Percentiles rank a stretch among this genome's conserved stretches.
Conservation (phyloP, 495 filamentous ascomycete genomes). For the Penicillium pulvis region DNA sequence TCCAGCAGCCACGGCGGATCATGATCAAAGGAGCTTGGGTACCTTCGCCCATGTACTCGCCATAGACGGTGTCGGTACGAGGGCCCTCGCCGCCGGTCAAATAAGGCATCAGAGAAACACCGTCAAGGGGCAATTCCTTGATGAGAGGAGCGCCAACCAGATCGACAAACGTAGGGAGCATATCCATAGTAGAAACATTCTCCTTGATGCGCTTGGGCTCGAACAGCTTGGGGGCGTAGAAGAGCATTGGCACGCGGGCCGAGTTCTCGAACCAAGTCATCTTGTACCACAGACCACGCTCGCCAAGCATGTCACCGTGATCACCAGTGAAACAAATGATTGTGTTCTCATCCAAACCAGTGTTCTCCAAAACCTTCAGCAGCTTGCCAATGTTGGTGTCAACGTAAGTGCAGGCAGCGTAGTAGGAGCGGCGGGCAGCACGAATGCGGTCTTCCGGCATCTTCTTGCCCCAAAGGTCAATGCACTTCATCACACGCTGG, state of each 20-base stretch:
- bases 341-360: slow-evolving; percentile 75
- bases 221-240: slow-evolving; percentile 70
- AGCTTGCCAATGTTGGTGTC: slow-evolving; percentile 85
- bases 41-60: slow-evolving; percentile 88
- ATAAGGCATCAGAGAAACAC: slow-evolving; percentile 70
- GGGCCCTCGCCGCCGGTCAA: slow-evolving; percentile 58
- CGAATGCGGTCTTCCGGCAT: slow-evolving; percentile 79
- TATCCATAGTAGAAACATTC: slow-evolving; percentile 84
- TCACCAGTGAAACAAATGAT: slow-evolving; percentile 87
- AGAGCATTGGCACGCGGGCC: slow-evolving; percentile 77
- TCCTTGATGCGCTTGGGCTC: slow-evolving; percentile 65
- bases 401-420: slow-evolving; percentile 85
- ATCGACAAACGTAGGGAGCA: slow-evolving; percentile 81
- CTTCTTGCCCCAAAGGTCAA: slow-evolving; percentile 75
- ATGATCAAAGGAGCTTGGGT: slow-evolving; percentile 86
- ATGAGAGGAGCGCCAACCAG: slow-evolving; percentile 68
- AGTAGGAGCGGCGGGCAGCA: slow-evolving; percentile 80
- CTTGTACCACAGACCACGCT: slow-evolving; percentile 91
- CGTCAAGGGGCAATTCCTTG: slow-evolving; percentile 72
- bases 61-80: slow-evolving; percentile 73
- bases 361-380: slow-evolving; percentile 68
- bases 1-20: slow-evolving; percentile 81
- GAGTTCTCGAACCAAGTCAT: slow-evolving; percentile 89
- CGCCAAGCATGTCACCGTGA: slow-evolving; percentile 91
- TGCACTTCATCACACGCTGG: slow-evolving; percentile 75